Conservation (phyloP, 1,139 yeast species). For the Suhomyces bokatorum region DNA sequence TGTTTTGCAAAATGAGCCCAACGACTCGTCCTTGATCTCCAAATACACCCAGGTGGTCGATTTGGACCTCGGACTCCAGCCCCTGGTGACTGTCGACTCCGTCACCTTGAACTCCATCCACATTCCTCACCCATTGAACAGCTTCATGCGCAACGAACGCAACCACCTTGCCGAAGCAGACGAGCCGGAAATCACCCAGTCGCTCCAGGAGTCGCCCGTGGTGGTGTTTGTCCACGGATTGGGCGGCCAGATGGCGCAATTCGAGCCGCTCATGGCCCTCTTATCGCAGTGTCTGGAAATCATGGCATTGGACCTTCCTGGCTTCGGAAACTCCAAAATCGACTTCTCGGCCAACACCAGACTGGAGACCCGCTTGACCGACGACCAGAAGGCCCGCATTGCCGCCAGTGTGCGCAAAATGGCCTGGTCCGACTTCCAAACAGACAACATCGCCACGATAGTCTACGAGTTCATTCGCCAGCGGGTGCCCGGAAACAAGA, state of each 20-base stretch:
- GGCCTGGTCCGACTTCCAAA: slow-evolving; percentile 45
- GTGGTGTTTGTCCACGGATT: slow-evolving; percentile 69
- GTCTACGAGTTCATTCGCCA: slow-evolving; percentile 42
- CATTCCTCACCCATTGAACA: slow-evolving; percentile 55
- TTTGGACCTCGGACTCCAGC: slow-evolving; percentile 31
- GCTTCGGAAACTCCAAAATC: slow-evolving; percentile 61
- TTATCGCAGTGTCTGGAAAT: slow-evolving; percentile 68
- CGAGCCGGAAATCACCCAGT: slow-evolving; percentile 30
- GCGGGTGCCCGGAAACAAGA: slow-evolving; percentile 43
- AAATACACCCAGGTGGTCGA: slow-evolving; percentile 44
- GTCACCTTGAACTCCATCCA: slow-evolving; percentile 45
- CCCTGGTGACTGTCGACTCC: slow-evolving; percentile 30
- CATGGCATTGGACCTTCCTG: slow-evolving; percentile 69
- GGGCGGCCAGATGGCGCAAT: slow-evolving; percentile 77
- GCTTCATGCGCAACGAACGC: slow-evolving; percentile 44
- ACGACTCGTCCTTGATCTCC: slow-evolving; percentile 55
- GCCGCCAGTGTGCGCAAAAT: slow-evolving; percentile 33
- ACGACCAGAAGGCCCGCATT: slow-evolving; percentile 31
- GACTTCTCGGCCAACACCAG: slow-evolving; percentile 20
- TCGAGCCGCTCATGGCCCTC: slow-evolving; percentile 63
- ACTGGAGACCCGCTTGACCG: slow-evolving; percentile 26
- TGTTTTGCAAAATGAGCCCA: slow-evolving; percentile 47
- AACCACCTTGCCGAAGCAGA: slow-evolving; percentile 21
- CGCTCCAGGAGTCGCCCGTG: slow-evolving; percentile 54
- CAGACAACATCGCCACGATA: slow-evolving; percentile 50